Base-by-base conservation (phyloP, 345 rosid genomes). In the Clarkia xantiana region DNA sequence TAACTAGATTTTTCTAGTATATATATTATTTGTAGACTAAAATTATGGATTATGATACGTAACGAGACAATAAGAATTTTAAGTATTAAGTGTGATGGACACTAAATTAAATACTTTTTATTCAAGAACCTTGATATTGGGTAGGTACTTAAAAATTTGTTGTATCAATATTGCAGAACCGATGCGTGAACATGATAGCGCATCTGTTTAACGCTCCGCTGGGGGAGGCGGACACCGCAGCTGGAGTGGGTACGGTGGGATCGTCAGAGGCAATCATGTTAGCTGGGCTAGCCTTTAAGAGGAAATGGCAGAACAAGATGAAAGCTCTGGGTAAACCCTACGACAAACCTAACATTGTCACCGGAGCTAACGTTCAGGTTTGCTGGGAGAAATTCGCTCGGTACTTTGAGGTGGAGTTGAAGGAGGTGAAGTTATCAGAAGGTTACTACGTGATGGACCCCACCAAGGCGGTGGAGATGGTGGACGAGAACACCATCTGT, bases 351-450 rank as follows among this genome's bases (percentile, higher is more conserved):
- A 74, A 74, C 68, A 74, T 74, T 42, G 79, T 74, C 62, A 74
- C 79, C 14, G 76, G 79, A 12, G 79, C 79, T 63, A 74, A 74
- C 51, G 79, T 74, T 60, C 76, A 74, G 78, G 78, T 73, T 0
- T 74, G 79, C 62, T 74, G 79, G 79, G 79, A 74, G 69, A 74
- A 74, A 58, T 74, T 74, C 23, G 79, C 79, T 8, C 62, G 79
- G 71, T 74, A 74, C 54, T 74, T 74, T 29, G 79, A 74, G 61
- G 79, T 74, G 43, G 79, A 74, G 43, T 58, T 74, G 45, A 74
- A 74, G 64, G 79, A 74, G 47, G 79, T 74, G 55, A 70, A 74
- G 55, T 55, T 74, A 23, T 64, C 52, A 15, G 79, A 74, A 1
- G 76, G 75, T 2, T 74, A 67, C 64, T 74, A 74, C 54, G 79